These are phyloP conservation scores for Aureobasidium namibiae DNA, from an alignment of 2,329 filamentous ascomycete genomes.

Conservation along the genomic window DNA sequence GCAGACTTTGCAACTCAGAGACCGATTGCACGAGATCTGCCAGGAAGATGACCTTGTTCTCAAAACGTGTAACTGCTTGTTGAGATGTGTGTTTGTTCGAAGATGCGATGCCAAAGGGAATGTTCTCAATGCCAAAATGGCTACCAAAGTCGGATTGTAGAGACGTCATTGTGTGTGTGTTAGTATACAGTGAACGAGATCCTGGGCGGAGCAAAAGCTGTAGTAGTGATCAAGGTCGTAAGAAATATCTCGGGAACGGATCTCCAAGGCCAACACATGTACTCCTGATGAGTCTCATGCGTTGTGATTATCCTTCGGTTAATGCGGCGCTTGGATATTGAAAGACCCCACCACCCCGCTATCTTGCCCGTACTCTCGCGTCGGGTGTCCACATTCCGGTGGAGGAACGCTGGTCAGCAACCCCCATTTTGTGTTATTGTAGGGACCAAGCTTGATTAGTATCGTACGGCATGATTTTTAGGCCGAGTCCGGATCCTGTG, in stretches of 20 bases:
- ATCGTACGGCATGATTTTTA: neutral
- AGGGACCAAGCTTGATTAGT: neutral
- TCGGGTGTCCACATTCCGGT: neutral
- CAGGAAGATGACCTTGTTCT: conserved; percentile 46
- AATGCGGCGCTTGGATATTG: neutral
- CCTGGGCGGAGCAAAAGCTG: neutral
- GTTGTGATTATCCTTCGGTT: neutral
- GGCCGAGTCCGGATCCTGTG: neutral
- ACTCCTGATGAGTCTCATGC: neutral
- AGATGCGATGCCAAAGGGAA: conserved; percentile 47
- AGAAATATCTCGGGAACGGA: neutral
- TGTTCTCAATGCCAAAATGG: conserved; percentile 46
- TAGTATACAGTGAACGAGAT: neutral
- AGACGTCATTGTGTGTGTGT: conserved; percentile 4
- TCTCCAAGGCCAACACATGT: neutral
- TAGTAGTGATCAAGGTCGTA: neutral
- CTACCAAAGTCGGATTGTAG: conserved; percentile 10
- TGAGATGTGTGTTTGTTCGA: conserved; percentile 29
- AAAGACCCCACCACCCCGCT: neutral
- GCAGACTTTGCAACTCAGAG: conserved; percentile 13
- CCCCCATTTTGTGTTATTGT: neutral
- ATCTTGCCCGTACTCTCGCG: neutral
- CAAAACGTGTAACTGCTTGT: conserved; percentile 44
- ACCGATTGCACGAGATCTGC: conserved; percentile 14
- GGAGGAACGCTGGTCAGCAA: neutral